Base-by-base conservation (phyloP, 2,329 filamentous ascomycete species). In the Fusarium sp. region DNA sequence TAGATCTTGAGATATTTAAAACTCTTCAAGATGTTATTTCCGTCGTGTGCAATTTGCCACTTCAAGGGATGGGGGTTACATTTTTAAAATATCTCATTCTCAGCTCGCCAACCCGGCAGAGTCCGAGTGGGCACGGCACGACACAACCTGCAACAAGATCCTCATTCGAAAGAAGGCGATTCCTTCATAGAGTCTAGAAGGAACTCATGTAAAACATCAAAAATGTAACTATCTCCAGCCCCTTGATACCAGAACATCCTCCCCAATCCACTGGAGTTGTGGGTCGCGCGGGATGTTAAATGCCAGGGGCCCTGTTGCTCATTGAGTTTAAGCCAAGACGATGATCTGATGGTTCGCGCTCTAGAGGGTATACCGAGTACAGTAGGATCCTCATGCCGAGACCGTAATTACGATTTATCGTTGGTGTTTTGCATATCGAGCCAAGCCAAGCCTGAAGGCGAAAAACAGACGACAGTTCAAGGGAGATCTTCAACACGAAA, bases 331-430 rank as follows among this genome's bases (percentile, higher is more conserved):
- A 49, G 56, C 34, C 50, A 44, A 44, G 49, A 30, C 26, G 30
- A 70, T 70, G 67, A 71, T 70, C 67, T 70, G 67, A 70, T 67
- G 39, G 34, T 44, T 58, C 21, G 45, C 12, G n/a, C 21, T 19
- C 21, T 13, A 50, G 54, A 65, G 49, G 49, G 41, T 55, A 68
- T 69, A 53, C 51, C 50, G 39, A 62, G 66, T 53, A 49, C n/a
- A 19, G 45, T 30, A 34, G 48, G 21, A 39, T 51, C 39, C 18
- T 26, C 23, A 21, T 31, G 30, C 34, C 58, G 42, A 57, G 49
- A 43, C 18, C 48, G 28, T 46, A 51, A 34, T 49, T 43, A 12
- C 31, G 31, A 58, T 31, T 31, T 23, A 46, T 58, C 43, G 34
- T 52, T 65, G 61, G 65, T 69, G 54, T 62, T 68, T 51, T 65